Conservation (phyloP, 163 green algal species). For the Scenedesmus sp. region DNA sequence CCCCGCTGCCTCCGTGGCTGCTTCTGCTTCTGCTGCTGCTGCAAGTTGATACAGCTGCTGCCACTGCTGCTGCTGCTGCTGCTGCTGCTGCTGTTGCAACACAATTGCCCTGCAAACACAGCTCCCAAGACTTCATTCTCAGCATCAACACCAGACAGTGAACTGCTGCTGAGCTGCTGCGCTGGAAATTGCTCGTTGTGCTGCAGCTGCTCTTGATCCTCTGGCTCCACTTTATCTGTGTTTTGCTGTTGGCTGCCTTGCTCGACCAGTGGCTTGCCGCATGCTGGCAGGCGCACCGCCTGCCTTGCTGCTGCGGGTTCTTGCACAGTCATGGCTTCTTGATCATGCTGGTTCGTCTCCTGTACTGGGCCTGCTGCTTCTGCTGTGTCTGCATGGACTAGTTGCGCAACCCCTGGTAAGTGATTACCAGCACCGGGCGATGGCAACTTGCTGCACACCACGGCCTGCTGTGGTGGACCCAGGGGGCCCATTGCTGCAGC, state of each 20-base stretch:
- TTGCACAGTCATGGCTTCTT: background rate
- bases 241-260: background rate
- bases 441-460: background rate
- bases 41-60: background rate
- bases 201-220: background rate
- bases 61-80: background rate
- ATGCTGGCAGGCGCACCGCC: background rate
- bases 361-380: background rate
- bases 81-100: background rate
- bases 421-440: background rate
- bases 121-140: too few species aligned
- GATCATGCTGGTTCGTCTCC: background rate
- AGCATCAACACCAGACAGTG: background rate
- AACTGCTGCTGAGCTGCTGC: background rate
- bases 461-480: background rate
- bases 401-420: background rate
- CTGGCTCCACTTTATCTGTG: background rate
- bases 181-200: background rate
- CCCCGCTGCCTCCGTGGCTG: background rate
- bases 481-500: background rate
- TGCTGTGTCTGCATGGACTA: background rate
- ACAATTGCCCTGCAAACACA: too few species aligned
- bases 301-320: background rate
- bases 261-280: background rate
- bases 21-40: background rate